These are phyloP conservation scores for Antitrichia curtipendula DNA, from an alignment of 225 moss, liverwort and hornwort genomes.

Conservation along the genomic window DNA sequence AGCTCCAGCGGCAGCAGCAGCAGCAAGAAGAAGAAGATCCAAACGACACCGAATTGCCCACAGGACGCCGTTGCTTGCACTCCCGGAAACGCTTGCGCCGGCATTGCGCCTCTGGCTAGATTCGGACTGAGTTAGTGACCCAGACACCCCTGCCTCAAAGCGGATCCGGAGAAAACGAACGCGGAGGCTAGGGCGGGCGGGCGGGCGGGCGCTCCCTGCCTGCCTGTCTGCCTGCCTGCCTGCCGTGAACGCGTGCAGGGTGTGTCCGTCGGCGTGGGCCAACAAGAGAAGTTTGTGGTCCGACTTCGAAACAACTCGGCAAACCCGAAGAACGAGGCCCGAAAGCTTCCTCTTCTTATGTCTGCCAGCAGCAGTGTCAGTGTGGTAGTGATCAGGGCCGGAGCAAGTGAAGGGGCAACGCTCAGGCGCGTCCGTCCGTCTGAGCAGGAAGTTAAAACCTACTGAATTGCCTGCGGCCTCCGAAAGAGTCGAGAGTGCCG, in stretches of 20 bases:
- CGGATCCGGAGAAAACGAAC: neutral
- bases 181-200: neutral
- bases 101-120: neutral
- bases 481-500: neutral
- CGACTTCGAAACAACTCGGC: neutral
- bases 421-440: neutral
- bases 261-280: neutral
- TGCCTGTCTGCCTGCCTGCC: neutral
- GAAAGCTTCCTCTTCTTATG: neutral
- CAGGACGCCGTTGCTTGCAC: neutral
- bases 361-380: neutral
- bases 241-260: neutral
- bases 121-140: neutral
- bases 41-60: neutral
- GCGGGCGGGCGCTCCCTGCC: neutral
- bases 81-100: neutral
- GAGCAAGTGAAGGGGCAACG: neutral
- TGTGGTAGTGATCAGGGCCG: neutral
- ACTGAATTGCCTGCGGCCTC: neutral
- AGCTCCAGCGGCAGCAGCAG: neutral
- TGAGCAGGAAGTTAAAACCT: neutral
- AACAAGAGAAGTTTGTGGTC: neutral
- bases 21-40: neutral
- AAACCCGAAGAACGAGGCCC: neutral
- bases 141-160: neutral